phyloP scores from a whole-genome alignment of 2,329 filamentous ascomycete genomes.

The Kalmusia sp. region DNA sequence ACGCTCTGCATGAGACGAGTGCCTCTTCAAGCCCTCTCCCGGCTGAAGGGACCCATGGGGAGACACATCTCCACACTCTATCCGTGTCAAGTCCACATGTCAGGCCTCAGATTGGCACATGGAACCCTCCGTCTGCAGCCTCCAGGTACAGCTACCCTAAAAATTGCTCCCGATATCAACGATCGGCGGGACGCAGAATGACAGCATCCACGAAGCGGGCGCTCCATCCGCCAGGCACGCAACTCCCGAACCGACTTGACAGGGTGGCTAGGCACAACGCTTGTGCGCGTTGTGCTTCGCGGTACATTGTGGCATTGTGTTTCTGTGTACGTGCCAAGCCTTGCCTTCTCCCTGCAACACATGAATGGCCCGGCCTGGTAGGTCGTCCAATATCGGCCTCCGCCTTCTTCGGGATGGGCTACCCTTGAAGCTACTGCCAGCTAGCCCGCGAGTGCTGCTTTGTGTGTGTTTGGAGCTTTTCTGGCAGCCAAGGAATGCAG shows the following conservation, averaged over 20 bases:
- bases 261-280: constrained; percentile 10
- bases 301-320: constrained; percentile 13
- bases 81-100: constrained; percentile 21
- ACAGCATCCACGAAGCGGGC: not conserved
- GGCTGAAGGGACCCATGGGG: constrained; percentile 1
- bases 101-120: constrained; percentile 22
- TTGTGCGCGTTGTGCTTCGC: constrained; percentile 18
- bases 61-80: constrained; percentile 13
- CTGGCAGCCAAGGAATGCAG: not conserved
- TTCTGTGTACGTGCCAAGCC: constrained; percentile 18
- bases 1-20: constrained; percentile 4
- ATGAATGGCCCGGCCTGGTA: not conserved
- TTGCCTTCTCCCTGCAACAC: constrained; percentile 20
- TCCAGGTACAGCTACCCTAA: constrained; percentile 15
- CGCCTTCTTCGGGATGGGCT: constrained; percentile 6
- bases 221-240: not conserved
- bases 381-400: constrained; percentile 9
- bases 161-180: constrained; percentile 18
- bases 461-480: constrained; percentile 9
- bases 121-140: constrained; percentile 20
- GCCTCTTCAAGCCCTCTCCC: not conserved
- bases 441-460: constrained; percentile 10
- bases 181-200: constrained; percentile 3
- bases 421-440: constrained; percentile 10
- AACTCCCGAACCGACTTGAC: constrained; percentile 1